Percentiles rank a stretch among this genome's conserved stretches.
These are phyloP conservation scores for Lecanicillium sp. DNA, from an alignment of 2,329 filamentous ascomycete genomes.

Conservation along the genomic window DNA sequence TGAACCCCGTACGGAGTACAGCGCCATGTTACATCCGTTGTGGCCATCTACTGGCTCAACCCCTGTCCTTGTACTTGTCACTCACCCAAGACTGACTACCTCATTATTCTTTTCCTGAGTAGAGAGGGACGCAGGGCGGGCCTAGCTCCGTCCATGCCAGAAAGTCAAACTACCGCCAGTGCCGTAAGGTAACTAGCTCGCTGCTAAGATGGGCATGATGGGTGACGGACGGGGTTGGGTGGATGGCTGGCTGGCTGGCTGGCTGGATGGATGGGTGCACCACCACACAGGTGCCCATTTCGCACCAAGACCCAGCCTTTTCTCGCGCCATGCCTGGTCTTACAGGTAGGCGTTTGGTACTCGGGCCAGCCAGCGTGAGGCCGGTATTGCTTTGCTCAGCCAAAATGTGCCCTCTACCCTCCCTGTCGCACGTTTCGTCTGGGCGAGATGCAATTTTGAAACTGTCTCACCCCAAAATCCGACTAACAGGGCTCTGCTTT, in stretches of 20 bases:
- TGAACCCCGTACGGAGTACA: background rate
- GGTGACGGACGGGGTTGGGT: too few species aligned
- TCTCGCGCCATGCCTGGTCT: background rate
- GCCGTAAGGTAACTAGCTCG: too few species aligned
- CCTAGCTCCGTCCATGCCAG: too few species aligned
- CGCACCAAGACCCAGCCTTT: slow-evolving; percentile 1
- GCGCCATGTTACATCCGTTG: slow-evolving; percentile 5
- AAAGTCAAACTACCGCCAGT: slow-evolving; percentile 4
- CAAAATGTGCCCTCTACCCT: slow-evolving; percentile 3
- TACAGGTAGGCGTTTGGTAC: slow-evolving; percentile 12
- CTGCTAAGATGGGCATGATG: too few species aligned
- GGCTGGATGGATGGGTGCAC: background rate
- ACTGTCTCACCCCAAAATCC: slow-evolving; percentile 13
- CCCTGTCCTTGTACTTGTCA: slow-evolving; percentile 7
- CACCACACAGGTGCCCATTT: slow-evolving; percentile 6
- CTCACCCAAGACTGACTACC: too few species aligned
- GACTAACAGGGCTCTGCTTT: slow-evolving; percentile 3
- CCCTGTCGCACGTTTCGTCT: slow-evolving; percentile 8
- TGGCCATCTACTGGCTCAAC: slow-evolving; percentile 3
- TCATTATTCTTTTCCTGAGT: background rate
- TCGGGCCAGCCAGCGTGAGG: slow-evolving; percentile 2
- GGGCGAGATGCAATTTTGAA: slow-evolving; percentile 13
- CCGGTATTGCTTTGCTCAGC: background rate
- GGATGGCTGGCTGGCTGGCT: background rate
- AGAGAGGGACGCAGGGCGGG: too few species aligned